Base-by-base conservation (phyloP, 2,329 filamentous ascomycete species). In the Monosporascus sp. region DNA sequence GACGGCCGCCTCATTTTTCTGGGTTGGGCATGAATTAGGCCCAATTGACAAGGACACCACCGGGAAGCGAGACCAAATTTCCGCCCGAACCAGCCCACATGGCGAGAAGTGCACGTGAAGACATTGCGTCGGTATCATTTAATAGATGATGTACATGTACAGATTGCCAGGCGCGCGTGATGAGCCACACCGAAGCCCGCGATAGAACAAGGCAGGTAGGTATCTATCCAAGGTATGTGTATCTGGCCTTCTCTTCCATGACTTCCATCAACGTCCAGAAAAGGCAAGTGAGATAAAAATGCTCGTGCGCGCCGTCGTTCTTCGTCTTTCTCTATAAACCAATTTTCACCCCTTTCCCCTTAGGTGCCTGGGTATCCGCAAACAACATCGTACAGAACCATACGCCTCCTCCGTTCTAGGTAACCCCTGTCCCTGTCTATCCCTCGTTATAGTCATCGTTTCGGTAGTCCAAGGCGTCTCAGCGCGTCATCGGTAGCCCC, bases 361-460 rank as follows among this genome's bases (percentile, higher is more conserved):
- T 56, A 46, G 53, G 51, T 56, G 58, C 62, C 60, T 59, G 63
- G 64, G 64, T 65, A 66, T 65, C 56, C 60, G 54, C 55, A 63
- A 63, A 59, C 58, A 60, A 54, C 59, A 60, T 65, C 61, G 56
- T 63, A 64, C 62, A 65, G 53, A 26, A 16, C 61, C 62, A 53
- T 63, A 62, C 61, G 58, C 60, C 58, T 58, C 61, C 58, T 55
- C 58, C 24, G 22, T 17, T 59, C 57, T 58, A 60, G 57, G 55
- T 46, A 57, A 60, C 55, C 58, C 60, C 58, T 62, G 56, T 61
- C 59, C 58, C 58, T 60, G 37, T 43, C 51, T 54, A 38, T 55
- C 55, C 54, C 56, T 55, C 53, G 49, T 61, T 53, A 51, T 55
- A 58, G 58, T 58, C 35, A 47, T 48, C 51, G 38, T 41, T 48